Percentiles rank a stretch among this genome's conserved stretches.
These are phyloP conservation scores for Diaporthe sp. DNA, from an alignment of 2,329 filamentous ascomycete genomes.

Conservation along the genomic window DNA sequence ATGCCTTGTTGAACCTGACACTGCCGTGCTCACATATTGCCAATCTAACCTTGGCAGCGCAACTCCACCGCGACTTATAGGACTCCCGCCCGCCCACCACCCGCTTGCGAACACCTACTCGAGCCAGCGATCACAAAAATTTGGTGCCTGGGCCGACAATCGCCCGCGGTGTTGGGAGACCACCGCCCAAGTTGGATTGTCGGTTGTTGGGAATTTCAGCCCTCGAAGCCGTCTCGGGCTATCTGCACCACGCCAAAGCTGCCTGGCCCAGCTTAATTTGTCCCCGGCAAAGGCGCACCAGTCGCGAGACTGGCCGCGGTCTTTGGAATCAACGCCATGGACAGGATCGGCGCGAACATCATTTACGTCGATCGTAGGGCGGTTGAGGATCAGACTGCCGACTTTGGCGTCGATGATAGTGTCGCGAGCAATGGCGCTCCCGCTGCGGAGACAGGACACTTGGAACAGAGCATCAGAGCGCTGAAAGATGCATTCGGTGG, in stretches of 20 bases:
- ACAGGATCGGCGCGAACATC: slow-evolving; percentile 69
- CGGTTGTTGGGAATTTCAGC: slow-evolving; percentile 38
- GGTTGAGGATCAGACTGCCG: slow-evolving; percentile 55
- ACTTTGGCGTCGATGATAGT: slow-evolving; percentile 46
- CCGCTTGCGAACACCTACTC: slow-evolving; percentile 18
- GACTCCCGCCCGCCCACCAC: slow-evolving; percentile 20
- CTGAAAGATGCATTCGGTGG: slow-evolving; percentile 69
- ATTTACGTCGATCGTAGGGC: slow-evolving; percentile 72
- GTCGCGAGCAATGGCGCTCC: slow-evolving; percentile 44
- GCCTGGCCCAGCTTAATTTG: slow-evolving; percentile 44
- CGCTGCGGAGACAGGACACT: slow-evolving; percentile 56
- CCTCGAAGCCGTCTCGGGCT: slow-evolving; percentile 42
- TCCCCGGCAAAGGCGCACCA: slow-evolving; percentile 67
- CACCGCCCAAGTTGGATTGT: slow-evolving; percentile 41
- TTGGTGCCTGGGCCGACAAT: slow-evolving; percentile 42
- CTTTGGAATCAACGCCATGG: slow-evolving; percentile 66
- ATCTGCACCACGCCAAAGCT: slow-evolving; percentile 29
- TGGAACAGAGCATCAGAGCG: slow-evolving; percentile 62
- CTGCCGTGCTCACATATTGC: slow-evolving; percentile 15
- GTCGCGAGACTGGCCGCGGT: slow-evolving; percentile 72
- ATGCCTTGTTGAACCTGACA: slow-evolving; percentile 35
- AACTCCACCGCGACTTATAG: slow-evolving; percentile 25
- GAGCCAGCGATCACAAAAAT: slow-evolving; percentile 33
- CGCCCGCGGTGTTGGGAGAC: slow-evolving; percentile 40
- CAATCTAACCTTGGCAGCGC: slow-evolving; percentile 29